Evolutionary conservation across 805 yeast genomes (phyloP), one percentile per base, ranked within the genome.

Genomic region (Wickerhamiella azymoides): DNA sequence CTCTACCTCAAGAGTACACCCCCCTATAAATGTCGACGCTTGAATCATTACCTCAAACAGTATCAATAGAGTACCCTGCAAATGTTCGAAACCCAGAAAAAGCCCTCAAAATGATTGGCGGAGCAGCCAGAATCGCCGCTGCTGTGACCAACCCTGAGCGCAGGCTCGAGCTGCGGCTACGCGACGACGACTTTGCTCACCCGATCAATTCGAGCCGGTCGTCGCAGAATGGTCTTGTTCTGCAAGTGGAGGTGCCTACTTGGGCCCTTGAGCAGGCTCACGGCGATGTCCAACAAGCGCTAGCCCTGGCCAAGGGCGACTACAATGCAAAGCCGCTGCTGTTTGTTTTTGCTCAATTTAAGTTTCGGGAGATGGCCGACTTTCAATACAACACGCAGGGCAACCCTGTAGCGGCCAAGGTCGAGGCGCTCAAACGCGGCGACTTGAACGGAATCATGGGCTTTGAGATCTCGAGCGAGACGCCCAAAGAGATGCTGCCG

Each of bases 321-420:
- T 17, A 53, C 70, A 62, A 62, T 19, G 69, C 74, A 2, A 68
- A 69, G 39, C 89, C 94, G 0, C 70, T 74, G 4, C 86, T 80
- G 0, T 71, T 84, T 16, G 68, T 85, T 16, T 76, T 77, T 54
- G 72, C 76, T 48, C 80, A 79, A 14, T 79, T 77, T 56, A 72
- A 81, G 51, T 89, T 89, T 60, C 73, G 95, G 53, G 84, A 83
- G 52, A 74, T 86, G 71, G 79, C 89, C 0, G 97, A 88, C 62
- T 89, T 85, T 60, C 97, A 92, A 60, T 72, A 74, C 51, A 66
- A 74, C 27, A 73, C 85, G 10, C 72, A 71, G 42, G 71, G 74
- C 53, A 79, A 80, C 11, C 59, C 65, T 1, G 73, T 77, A 50
- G 69, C 73, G 1, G 51, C 61, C 7, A 66, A 57, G 18, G 61